Evolutionary conservation across 768 basidiomycete genomes (phyloP), one percentile per base, ranked within the genome.

Genomic region (Termitomyces sp.): DNA sequence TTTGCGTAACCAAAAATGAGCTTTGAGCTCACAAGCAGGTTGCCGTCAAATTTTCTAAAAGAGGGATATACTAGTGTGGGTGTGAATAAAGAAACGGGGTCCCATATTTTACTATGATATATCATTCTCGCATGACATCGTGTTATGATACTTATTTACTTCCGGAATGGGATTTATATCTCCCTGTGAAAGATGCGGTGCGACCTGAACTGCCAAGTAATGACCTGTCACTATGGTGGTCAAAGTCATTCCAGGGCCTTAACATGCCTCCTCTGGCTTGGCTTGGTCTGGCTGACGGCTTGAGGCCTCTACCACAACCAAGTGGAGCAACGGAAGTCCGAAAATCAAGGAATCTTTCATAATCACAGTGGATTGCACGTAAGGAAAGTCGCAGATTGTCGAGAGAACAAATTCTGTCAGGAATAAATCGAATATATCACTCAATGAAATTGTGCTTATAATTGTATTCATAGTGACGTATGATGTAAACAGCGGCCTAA

Each of bases 311-410:
- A 53, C 16, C 12, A 12, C 37, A 9, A 68, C 84, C 31, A 65
- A 62, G n/a, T 86, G 84, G 85, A 79, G 72, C 65, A 62, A 76
- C 36, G 74, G 66, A 8, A 74, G 86, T 18, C 85, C 85, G 2
- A 76, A 83, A 60, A 65, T 78, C 41, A 65, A 66, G 56, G 58
- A 66, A 36, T 37, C 16, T 53, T 39, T 53, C 9, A 24, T 53
- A 39, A 53, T 52, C 15, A 8, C 51, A 24, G 3, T 15, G 0
- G 3, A 50, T 34, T 15, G 24, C 50, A 37, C 22, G 22, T 4
- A 20, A 13, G 22, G 36, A 24, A 55, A 22, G 33, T 55, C 44
- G 20, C 18, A 16, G 6, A 5, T n/a, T 7, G n/a, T 11, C n/a
- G 15, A 3, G 34, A 24, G 15, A 33, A 22, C 13, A 20, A 13